Conservation (phyloP, 1,284 basidiomycete species). For the Cryptococcus wingfieldii region DNA sequence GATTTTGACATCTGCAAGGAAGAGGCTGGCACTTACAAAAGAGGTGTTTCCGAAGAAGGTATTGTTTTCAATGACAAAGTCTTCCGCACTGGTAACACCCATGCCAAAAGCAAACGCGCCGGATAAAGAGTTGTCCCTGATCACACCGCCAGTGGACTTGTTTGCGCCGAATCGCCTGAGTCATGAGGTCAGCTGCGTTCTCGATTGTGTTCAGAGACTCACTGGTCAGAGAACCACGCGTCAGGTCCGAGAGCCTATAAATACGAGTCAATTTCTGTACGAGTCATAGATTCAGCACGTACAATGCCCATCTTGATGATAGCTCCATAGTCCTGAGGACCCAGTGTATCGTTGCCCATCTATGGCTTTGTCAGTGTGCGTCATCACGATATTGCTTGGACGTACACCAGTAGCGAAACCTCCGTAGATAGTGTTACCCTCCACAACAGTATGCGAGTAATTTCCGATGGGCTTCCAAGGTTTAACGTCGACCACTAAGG, state of each 20-base stretch:
- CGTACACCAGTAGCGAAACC: constrained; percentile 32
- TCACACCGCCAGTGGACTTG: constrained; percentile 58
- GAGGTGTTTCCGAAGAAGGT: constrained; percentile 64
- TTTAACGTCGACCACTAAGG: constrained; percentile 63
- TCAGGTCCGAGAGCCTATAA: constrained; percentile 61
- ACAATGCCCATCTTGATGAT: constrained; percentile 44
- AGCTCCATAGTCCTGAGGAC: constrained; percentile 27
- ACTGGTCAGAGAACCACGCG: constrained; percentile 59
- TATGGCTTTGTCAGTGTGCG: constrained; percentile 1
- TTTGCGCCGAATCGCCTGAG: constrained; percentile 56
- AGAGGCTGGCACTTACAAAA: constrained; percentile 49
- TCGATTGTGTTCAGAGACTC: not conserved
- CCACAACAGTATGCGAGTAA: constrained; percentile 64
- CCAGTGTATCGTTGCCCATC: constrained; percentile 28
- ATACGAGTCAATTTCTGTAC: constrained; percentile 30
- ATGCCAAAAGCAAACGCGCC: constrained; percentile 55
- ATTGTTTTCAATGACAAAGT: constrained; percentile 67
- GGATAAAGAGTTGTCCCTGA: constrained; percentile 62
- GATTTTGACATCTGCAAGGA: not conserved
- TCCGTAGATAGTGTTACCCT: constrained; percentile 60
- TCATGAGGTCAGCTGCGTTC: not conserved
- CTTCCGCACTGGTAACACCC: constrained; percentile 58
- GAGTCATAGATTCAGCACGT: not conserved
- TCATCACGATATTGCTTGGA: not conserved
- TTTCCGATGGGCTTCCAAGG: constrained; percentile 63